Base-by-base conservation (phyloP, 306 rosid genomes). In the Myrica gale region DNA sequence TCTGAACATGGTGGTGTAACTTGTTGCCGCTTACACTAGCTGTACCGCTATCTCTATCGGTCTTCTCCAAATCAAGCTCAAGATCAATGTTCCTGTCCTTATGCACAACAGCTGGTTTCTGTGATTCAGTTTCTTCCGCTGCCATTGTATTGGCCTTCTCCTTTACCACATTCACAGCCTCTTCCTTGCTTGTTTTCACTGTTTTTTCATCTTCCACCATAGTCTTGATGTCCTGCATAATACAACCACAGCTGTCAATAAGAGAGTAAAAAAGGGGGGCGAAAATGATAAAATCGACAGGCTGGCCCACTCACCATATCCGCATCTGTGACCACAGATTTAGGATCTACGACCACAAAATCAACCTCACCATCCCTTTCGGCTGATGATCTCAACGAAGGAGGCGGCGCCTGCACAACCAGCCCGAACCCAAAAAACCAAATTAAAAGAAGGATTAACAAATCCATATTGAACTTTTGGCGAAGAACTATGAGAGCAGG, bases 21-120 rank as follows among this genome's bases (percentile, higher is more conserved):
- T 84, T 90, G 88, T 84, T 80, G 61, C 73, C 77, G 77, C 73
- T 62, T 56, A 71, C 67, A 19, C 69, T 74, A 57, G 77, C 88
- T 68, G 70, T 66, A 70, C 79, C 85, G 62, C 76, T 69, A 69
- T 91, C 97, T 72, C 79, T 83, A 43, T 90, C 93, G 63, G 84
- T 7, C 83, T 88, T 92, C 80, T 89, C 99, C 88, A 92, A 83
- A 44, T 96, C 96, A 78, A 90, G 77, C 69, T 86, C 96, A 50
- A 89, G 80, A 72, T 83, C 96, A 65, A 83, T 83, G 26, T 76
- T 88, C 78, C 89, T 87, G 76, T 91, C 96, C 75, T 84, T 89
- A 26, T 68, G 80, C 68, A 42, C 68, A 74, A 8, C 66, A 55
- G 65, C 41, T 6, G 78, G 79, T 75, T 82, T 92, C 42, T 81